phyloP scores from a whole-genome alignment of 2,329 filamentous ascomycete genomes.

The Alternaria arbusti region DNA sequence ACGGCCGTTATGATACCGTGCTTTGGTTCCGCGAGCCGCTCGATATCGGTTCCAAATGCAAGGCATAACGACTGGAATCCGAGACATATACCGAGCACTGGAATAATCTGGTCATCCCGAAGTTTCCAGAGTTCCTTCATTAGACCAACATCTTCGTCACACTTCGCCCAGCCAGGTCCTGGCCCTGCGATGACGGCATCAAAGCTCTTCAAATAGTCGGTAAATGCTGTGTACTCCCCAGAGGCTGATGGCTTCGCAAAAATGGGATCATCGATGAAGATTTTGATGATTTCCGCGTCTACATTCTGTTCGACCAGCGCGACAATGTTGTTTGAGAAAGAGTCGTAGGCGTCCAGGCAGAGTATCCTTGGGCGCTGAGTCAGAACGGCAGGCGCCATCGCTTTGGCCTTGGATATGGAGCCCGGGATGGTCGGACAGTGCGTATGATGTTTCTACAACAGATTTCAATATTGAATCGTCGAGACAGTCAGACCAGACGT shows the following conservation, averaged over 20 bases:
- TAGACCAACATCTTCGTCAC: constrained; percentile 78
- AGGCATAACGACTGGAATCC: constrained; percentile 84
- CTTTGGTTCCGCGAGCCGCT: constrained; percentile 72
- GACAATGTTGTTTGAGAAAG: constrained; percentile 94
- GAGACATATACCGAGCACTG: constrained; percentile 86
- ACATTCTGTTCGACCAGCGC: constrained; percentile 76
- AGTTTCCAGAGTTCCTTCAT: constrained; percentile 79
- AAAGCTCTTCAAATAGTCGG: constrained; percentile 63
- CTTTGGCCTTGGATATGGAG: not conserved
- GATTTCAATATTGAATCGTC: not conserved
- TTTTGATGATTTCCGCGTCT: constrained; percentile 69
- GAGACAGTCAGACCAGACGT: not conserved
- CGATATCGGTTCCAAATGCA: constrained; percentile 70
- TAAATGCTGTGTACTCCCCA: constrained; percentile 41
- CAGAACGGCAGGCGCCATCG: constrained; percentile 39
- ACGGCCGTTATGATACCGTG: constrained; percentile 82
- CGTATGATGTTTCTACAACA: not conserved
- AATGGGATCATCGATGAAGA: constrained; percentile 67
- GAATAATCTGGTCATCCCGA: constrained; percentile 64
- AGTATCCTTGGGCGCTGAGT: constrained; percentile 63
- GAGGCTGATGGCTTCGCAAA: constrained; percentile 4
- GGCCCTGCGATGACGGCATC: constrained; percentile 90
- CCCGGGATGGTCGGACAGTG: not conserved
- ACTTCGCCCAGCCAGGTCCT: constrained; percentile 81
- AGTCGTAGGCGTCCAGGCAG: constrained; percentile 95